Percentiles rank a stretch among this genome's conserved stretches.
These are phyloP conservation scores for Isabelozyma pseudorhagii DNA, from an alignment of 805 yeast genomes.

Conservation along the genomic window DNA sequence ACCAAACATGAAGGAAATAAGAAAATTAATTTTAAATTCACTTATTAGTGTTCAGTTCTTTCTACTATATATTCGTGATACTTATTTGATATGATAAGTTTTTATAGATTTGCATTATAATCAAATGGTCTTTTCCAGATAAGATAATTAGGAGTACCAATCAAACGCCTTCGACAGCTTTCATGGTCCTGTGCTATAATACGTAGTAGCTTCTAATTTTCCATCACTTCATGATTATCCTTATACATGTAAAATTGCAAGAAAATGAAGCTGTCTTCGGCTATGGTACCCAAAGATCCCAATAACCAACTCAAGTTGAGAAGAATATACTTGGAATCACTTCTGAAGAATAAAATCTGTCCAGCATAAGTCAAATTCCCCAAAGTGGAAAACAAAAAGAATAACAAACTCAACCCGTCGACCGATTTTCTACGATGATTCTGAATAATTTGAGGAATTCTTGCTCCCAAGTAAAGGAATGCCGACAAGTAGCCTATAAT, in stretches of 20 bases:
- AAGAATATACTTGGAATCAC: constrained; percentile 55
- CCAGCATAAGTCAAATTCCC: constrained; percentile 77
- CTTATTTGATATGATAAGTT: too few species aligned
- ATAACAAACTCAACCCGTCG: constrained; percentile 79
- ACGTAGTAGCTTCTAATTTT: background rate
- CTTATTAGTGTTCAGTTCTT: background rate
- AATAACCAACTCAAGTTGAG: constrained; percentile 73
- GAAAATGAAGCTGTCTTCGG: constrained; percentile 65
- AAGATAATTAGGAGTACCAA: too few species aligned
- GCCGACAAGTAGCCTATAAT: constrained; percentile 72
- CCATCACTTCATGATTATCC: constrained; percentile 18
- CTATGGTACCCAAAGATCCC: constrained; percentile 75
- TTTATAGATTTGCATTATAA: too few species aligned
- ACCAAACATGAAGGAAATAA: constrained; percentile 56
- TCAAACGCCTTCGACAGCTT: too few species aligned
- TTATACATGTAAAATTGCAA: constrained; percentile 64
- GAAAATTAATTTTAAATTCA: constrained; percentile 1
- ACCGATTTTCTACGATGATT: constrained; percentile 77
- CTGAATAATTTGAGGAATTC: constrained; percentile 81
- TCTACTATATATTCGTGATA: background rate
- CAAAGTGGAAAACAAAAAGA: constrained; percentile 68
- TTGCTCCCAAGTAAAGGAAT: constrained; percentile 62
- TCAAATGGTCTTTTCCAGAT: too few species aligned
- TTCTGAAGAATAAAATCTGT: constrained; percentile 65
- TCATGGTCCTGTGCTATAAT: too few species aligned